phyloP scores from a whole-genome alignment of 2,329 filamentous ascomycete species.

The Ramichloridium luteum region DNA sequence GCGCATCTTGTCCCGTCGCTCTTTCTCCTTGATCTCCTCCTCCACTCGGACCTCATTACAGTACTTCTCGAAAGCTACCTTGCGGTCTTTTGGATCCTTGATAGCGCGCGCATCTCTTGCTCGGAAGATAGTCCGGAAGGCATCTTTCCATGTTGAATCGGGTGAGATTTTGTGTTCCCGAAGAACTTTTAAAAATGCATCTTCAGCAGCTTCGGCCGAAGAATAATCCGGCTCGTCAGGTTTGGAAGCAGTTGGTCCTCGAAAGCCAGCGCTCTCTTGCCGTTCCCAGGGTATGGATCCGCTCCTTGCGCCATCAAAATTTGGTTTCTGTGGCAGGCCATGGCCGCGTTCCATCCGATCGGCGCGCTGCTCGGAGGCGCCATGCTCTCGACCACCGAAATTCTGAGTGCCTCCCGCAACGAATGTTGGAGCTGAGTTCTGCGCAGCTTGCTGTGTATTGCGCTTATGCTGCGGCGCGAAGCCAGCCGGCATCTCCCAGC shows the following conservation, averaged over 20 bases:
- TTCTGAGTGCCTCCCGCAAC: conserved; percentile 42
- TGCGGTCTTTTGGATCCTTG: conserved; percentile 83
- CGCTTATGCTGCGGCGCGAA: conserved; percentile 7
- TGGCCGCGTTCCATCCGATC: conserved; percentile 26
- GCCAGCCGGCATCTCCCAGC: conserved; percentile 70
- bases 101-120: conserved; percentile 89
- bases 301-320: conserved; percentile 19
- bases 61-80: conserved; percentile 88
- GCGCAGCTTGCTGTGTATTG: conserved; percentile 8
- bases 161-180: conserved; percentile 74
- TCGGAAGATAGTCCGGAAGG: conserved; percentile 72
- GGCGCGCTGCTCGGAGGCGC: conserved; percentile 19
- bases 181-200: conserved; percentile 82
- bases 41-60: conserved; percentile 78
- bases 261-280: conserved; percentile 22
- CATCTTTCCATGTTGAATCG: conserved; percentile 87
- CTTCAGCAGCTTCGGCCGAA: conserved; percentile 76
- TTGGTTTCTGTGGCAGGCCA: conserved; percentile 30
- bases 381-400: conserved; percentile 17
- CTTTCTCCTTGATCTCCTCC: conserved; percentile 89
- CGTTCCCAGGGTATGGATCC: conserved; percentile 23
- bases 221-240: conserved; percentile 54
- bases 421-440: conserved; percentile 31
- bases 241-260: conserved; percentile 23
- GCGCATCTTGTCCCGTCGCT: conserved; percentile 80